phyloP scores from a whole-genome alignment of 176 grass and related monocot genomes.

The Pharus latifolius region DNA sequence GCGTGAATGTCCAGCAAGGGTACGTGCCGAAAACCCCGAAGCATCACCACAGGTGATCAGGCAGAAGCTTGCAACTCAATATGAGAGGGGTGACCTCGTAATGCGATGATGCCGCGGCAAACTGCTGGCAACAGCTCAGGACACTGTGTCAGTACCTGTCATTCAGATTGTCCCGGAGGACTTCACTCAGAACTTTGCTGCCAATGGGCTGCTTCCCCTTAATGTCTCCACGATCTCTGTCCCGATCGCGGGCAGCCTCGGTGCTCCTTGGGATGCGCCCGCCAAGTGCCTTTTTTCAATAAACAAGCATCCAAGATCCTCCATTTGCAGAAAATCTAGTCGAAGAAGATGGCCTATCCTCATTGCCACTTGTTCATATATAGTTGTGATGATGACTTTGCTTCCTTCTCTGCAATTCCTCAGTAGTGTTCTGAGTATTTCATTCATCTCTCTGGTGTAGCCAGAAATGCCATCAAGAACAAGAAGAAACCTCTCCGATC shows the following conservation, averaged over 20 bases:
- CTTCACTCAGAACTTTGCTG: not conserved
- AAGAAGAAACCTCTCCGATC: not conserved
- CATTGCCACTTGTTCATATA: not conserved
- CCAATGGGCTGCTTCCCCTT: not conserved
- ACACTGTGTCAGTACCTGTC: no score
- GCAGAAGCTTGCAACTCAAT: no score
- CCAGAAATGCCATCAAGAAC: not conserved
- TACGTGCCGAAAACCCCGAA: not conserved
- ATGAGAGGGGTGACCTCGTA: not conserved
- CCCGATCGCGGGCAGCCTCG: not conserved
- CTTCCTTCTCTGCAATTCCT: not conserved
- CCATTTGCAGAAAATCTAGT: not conserved
- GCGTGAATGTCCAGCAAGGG: not conserved
- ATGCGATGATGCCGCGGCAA: not conserved
- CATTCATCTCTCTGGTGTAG: not conserved
- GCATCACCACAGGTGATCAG: not conserved
- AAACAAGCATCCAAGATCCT: not conserved
- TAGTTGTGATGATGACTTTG: not conserved
- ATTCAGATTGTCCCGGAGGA: not conserved
- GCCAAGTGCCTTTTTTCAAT: not conserved
- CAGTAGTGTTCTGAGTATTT: not conserved
- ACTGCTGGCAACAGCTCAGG: not conserved
- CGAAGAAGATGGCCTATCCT: not conserved
- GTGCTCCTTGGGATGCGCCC: not conserved
- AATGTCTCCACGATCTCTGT: not conserved